Evolutionary conservation across 2,329 filamentous ascomycete genomes (phyloP).

Genomic region (Cyphellophora europaea): DNA sequence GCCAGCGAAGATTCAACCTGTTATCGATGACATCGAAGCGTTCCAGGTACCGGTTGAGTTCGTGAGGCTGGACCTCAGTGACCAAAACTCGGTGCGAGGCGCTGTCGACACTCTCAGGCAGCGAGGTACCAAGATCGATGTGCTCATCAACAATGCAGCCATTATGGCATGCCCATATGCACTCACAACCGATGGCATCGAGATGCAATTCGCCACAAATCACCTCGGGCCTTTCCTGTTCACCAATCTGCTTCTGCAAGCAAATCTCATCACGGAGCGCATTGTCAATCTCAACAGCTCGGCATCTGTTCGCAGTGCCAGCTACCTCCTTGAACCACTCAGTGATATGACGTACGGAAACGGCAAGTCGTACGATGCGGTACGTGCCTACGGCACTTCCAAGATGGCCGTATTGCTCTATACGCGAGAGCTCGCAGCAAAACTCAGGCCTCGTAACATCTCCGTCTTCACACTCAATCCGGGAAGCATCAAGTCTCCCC

Average conservation of each 20-base stretch:
- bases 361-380: constrained; percentile 23
- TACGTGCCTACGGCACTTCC: constrained; percentile 33
- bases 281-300: constrained; percentile 23
- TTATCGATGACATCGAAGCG: constrained; percentile 17
- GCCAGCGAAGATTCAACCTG: constrained; percentile 17
- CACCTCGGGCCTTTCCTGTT: constrained; percentile 31
- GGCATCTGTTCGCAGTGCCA: constrained; percentile 6
- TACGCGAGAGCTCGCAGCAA: constrained; percentile 7
- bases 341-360: constrained; percentile 25
- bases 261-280: constrained; percentile 12
- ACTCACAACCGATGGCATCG: constrained; percentile 24
- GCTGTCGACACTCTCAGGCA: neutral
- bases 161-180: constrained; percentile 26
- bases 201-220: constrained; percentile 30
- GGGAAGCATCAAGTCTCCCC: constrained; percentile 11
- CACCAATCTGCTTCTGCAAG: constrained; percentile 29
- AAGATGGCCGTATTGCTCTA: constrained; percentile 39
- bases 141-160: constrained; percentile 36
- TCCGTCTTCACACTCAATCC: constrained; percentile 11
- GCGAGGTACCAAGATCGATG: constrained; percentile 24
- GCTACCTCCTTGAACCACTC: constrained; percentile 21
- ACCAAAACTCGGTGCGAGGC: neutral
- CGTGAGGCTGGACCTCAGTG: constrained; percentile 12
- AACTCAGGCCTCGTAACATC: constrained; percentile 4
- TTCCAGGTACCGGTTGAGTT: constrained; percentile 10